phyloP scores from a whole-genome alignment of 768 basidiomycete species.

The Paxillus involutus region DNA sequence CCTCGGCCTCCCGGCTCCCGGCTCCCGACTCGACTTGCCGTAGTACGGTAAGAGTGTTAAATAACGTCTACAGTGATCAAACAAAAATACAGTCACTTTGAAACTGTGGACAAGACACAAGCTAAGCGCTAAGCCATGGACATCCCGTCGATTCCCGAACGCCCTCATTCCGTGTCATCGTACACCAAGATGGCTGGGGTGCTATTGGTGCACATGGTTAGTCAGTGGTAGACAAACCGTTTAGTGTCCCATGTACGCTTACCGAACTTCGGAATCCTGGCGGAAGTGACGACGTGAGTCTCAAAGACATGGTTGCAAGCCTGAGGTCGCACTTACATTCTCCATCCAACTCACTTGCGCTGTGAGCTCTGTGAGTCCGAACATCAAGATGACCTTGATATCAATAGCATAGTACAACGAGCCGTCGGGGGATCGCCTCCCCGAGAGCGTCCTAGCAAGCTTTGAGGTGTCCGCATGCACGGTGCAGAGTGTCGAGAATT shows the following conservation, averaged over 20 bases:
- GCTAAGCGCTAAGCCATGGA: too few relatives aligned
- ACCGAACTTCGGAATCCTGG: conserved; percentile 41
- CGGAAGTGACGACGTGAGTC: neutral
- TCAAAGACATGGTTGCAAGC: neutral
- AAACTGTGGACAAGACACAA: neutral
- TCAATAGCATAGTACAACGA: conserved; percentile 26
- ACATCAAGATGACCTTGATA: conserved; percentile 42
- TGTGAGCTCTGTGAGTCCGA: conserved; percentile 53
- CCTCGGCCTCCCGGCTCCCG: too few relatives aligned
- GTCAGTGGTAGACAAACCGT: neutral
- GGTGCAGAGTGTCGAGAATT: conserved; percentile 36
- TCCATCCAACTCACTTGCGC: conserved; percentile 54
- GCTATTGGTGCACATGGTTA: conserved; percentile 4
- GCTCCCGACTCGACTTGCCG: too few relatives aligned
- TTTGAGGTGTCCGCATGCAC: conserved; percentile 33
- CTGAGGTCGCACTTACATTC: conserved; percentile 33
- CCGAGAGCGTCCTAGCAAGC: conserved; percentile 24
- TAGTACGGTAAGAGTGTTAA: too few relatives aligned
- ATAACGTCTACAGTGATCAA: neutral
- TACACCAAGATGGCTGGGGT: conserved; percentile 32
- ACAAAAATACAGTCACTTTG: neutral
- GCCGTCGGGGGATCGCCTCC: conserved; percentile 22
- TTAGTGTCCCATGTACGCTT: neutral
- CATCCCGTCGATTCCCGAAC: neutral
- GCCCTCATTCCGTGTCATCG: conserved; percentile 15